phyloP scores from a whole-genome alignment of 805 yeast genomes.

The Starmerella bombi region DNA sequence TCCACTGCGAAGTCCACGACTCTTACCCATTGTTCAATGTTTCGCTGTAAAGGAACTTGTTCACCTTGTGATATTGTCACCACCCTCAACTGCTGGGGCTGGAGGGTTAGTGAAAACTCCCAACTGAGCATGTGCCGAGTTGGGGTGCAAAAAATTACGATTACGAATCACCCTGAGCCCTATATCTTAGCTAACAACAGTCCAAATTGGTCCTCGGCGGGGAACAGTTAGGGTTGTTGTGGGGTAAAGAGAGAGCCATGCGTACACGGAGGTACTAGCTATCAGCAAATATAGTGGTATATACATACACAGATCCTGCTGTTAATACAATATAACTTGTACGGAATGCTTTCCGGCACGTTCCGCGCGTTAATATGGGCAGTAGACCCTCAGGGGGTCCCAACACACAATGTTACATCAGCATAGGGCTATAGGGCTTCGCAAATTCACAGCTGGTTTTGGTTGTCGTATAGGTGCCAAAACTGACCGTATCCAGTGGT shows the following conservation, averaged over 20 bases:
- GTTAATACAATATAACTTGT: no score
- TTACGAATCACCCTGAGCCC: slow-evolving; percentile 8
- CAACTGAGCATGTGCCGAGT: neutral
- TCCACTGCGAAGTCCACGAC: slow-evolving; percentile 99
- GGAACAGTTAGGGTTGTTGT: no score
- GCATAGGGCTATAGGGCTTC: slow-evolving; percentile 1
- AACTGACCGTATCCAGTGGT: neutral
- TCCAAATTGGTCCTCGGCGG: no score
- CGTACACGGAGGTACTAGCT: no score
- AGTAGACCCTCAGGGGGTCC: no score
- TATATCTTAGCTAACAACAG: neutral
- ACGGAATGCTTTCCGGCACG: no score
- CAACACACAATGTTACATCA: no score
- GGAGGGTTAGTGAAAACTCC: slow-evolving; percentile 1
- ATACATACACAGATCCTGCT: no score
- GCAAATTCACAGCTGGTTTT: neutral
- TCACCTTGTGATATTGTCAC: slow-evolving; percentile 4
- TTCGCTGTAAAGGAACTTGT: neutral
- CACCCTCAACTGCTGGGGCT: neutral
- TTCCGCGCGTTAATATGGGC: no score
- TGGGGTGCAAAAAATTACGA: neutral
- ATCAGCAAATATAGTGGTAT: neutral
- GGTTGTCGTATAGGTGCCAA: neutral
- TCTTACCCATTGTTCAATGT: slow-evolving; percentile 23
- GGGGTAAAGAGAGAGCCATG: no score